Evolutionary conservation across 192 early-diverging fungal species (phyloP), one percentile per base, ranked within the genome.

Genomic region (Coemansia sp.): DNA sequence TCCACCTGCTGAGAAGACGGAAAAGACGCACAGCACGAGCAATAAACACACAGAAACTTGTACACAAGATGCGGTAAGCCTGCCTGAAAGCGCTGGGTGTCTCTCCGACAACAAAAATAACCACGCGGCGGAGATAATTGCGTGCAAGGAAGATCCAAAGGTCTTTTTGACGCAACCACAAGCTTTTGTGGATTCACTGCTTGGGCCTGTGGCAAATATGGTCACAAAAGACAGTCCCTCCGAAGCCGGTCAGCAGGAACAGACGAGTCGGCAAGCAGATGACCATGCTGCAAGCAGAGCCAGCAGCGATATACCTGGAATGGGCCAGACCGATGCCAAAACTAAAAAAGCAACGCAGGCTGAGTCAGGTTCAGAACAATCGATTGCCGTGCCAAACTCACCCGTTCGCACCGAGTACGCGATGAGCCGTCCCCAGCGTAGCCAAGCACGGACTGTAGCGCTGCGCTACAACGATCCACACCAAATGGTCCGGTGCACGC

Each of bases 401-500:
- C 69, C 76, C 2, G 65, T 62, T 41, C 75, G 81, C 64, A 83
- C 81, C 18, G 69, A 78, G 64, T 83, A 83, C 52, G 81, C 81
- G 13, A 74, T 78, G 67, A 83, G 73, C 36, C 72, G 81, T 11
- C 81, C 81, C 1, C 75, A 83, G 73, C 75, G 81, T 66, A 78
- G 51, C 67, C 69, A 77, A 1, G 64, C 69, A 5, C 76, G 76
- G 46, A 13, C 76, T 1, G 52, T 65, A 10, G 69, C 76, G 16
- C 46, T 77, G 49, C 71, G 41, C 32, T 78, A 75, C 65, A 62
- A 75, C 41, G 90, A 94, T 60, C 91, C 91, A 18, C 81, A 89
- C 40, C 89, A 92, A n/a, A 87, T 93, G 90, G 89, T 94, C 26
- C 89, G 91, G 49, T 94, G 92, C 66, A 89, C 88, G 51, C 87